A percentile compares a stretch with the other conserved stretches of the same genome.
Conservation (phyloP, 2,329 filamentous ascomycete species). For the Aspergillus pseudonomiae region DNA sequence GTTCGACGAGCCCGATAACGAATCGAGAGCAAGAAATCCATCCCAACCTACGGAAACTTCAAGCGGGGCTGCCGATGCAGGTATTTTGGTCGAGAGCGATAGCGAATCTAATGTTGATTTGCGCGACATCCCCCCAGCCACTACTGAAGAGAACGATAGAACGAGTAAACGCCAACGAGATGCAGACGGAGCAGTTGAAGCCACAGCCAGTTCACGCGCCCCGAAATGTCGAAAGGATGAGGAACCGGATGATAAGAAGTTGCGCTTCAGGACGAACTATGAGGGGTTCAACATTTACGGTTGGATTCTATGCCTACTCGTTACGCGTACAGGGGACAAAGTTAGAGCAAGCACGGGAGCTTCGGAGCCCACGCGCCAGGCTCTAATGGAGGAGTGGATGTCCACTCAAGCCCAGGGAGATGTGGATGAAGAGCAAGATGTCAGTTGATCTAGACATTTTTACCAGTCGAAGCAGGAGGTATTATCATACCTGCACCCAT, state of each 20-base stretch:
- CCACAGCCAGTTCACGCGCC: constrained; percentile 14
- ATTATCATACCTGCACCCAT: not conserved
- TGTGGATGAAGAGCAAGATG: constrained; percentile 36
- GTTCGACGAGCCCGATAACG: constrained; percentile 57
- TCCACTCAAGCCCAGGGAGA: constrained; percentile 66
- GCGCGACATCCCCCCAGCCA: constrained; percentile 59
- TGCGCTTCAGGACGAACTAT: constrained; percentile 82
- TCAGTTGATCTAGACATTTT: not conserved
- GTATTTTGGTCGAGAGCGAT: constrained; percentile 63
- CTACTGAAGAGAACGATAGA: constrained; percentile 18
- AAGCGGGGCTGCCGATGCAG: constrained; percentile 33
- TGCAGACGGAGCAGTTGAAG: constrained; percentile 25
- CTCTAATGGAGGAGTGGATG: constrained; percentile 84
- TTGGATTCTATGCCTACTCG: constrained; percentile 85
- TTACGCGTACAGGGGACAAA: constrained; percentile 68
- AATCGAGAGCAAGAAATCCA: not conserved
- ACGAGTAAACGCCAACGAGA: constrained; percentile 17
- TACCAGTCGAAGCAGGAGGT: too few relatives aligned
- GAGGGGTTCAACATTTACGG: constrained; percentile 97
- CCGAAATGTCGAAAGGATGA: constrained; percentile 40
- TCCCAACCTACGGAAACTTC: constrained; percentile 28
- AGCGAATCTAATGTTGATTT: constrained; percentile 56
- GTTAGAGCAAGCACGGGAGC: constrained; percentile 36
- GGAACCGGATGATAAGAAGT: constrained; percentile 78
- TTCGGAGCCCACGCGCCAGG: constrained; percentile 58